Percentiles rank a stretch among this genome's conserved stretches.
These are phyloP conservation scores for Aspergillus tamarii DNA, from an alignment of 2,329 filamentous ascomycete species.

Conservation along the genomic window DNA sequence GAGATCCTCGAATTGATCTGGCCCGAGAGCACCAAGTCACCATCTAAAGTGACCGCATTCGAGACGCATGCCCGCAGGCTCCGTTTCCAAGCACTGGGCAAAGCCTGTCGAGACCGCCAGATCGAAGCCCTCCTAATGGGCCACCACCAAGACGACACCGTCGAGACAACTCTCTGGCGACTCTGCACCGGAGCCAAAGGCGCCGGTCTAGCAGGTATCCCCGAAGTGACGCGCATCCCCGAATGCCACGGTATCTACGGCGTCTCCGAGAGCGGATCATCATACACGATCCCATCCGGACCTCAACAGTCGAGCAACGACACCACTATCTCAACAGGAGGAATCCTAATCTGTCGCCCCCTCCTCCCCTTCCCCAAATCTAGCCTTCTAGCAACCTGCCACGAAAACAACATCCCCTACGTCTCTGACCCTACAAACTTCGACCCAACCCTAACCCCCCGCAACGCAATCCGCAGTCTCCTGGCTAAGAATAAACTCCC, in stretches of 20 bases:
- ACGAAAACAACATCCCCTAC: slow-evolving; percentile 69
- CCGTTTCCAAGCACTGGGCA: slow-evolving; percentile 73
- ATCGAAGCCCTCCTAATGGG: slow-evolving; percentile 72
- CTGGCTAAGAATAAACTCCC: slow-evolving; percentile 65
- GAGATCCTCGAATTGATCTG: slow-evolving; percentile 55
- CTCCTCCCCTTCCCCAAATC: slow-evolving; percentile 64
- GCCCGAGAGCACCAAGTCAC: slow-evolving; percentile 33
- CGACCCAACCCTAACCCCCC: slow-evolving; percentile 73
- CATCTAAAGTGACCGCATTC: slow-evolving; percentile 58
- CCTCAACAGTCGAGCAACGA: background rate
- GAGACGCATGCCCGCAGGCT: slow-evolving; percentile 75
- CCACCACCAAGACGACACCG: slow-evolving; percentile 88
- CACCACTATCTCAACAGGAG: slow-evolving; percentile 34
- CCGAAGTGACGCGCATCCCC: slow-evolving; percentile 69
- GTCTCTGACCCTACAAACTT: slow-evolving; percentile 84
- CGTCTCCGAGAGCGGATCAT: slow-evolving; percentile 66
- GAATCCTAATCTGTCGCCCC: slow-evolving; percentile 42
- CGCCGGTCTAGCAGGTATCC: slow-evolving; percentile 75
- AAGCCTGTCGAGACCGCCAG: slow-evolving; percentile 55
- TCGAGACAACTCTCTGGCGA: slow-evolving; percentile 85
- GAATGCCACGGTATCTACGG: slow-evolving; percentile 79
- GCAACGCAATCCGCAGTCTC: slow-evolving; percentile 79
- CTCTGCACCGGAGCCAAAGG: slow-evolving; percentile 68
- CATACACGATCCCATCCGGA: slow-evolving; percentile 31
- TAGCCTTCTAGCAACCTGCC: slow-evolving; percentile 67